Conservation (phyloP, 176 grass and related monocot species). For the Avena sativa region DNA sequence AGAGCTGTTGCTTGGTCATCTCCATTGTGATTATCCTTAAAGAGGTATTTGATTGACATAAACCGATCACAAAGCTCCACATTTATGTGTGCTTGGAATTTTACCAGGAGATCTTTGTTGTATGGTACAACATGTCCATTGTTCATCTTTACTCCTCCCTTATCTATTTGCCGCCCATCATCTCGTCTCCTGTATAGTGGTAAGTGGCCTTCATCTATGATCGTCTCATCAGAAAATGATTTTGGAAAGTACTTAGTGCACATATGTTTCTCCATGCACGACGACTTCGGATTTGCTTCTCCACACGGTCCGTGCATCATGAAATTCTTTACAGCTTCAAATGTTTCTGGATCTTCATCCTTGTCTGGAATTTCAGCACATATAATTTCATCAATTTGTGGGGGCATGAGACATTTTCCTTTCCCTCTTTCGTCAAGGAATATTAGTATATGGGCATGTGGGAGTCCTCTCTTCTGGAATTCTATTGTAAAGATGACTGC, state of each 20-base stretch:
- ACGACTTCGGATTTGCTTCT: slow-evolving; percentile 4
- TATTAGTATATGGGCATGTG: slow-evolving; percentile 44
- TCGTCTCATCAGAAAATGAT: background rate
- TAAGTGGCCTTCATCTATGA: background rate
- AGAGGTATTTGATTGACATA: slow-evolving; percentile 46
- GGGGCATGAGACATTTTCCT: background rate
- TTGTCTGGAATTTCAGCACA: background rate
- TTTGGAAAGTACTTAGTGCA: slow-evolving; percentile 18
- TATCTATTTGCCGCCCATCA: slow-evolving; percentile 6
- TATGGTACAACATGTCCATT: slow-evolving; percentile 16
- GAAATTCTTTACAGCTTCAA: slow-evolving; percentile 6
- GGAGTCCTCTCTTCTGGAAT: slow-evolving; percentile 40
- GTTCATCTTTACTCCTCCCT: background rate
- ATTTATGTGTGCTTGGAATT: slow-evolving; percentile 43
- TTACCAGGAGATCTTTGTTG: slow-evolving; percentile 35
- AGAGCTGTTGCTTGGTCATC: background rate
- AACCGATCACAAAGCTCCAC: slow-evolving; percentile 37
- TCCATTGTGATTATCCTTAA: slow-evolving; percentile 32
- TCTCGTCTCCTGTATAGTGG: slow-evolving; percentile 17
- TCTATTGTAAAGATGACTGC: slow-evolving; percentile 27
- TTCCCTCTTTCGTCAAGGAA: slow-evolving; percentile 29
- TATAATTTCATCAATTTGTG: slow-evolving; percentile 37
- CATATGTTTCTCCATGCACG: slow-evolving; percentile 7
- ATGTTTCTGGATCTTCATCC: background rate
- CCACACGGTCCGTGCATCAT: slow-evolving; percentile 17